Conservation (phyloP, 441 rosid genomes). For the Lepidium campestre region DNA sequence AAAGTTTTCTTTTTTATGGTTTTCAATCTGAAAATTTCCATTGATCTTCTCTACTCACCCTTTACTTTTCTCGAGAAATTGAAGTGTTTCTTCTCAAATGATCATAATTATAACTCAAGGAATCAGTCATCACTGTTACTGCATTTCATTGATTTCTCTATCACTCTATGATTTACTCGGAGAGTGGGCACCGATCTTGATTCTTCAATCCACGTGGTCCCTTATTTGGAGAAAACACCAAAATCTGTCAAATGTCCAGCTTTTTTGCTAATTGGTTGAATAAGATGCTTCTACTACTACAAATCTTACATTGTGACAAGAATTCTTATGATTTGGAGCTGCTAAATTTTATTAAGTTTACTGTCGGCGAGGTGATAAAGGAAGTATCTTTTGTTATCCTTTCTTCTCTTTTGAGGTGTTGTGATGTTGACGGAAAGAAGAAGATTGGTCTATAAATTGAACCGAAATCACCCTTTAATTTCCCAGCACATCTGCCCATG, state of each 20-base stretch:
- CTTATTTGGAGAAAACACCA: constrained; percentile 9
- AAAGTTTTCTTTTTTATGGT: neutral
- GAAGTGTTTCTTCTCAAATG: neutral
- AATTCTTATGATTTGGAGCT: neutral
- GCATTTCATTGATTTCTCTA: constrained; percentile 1
- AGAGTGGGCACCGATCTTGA: constrained; percentile 51
- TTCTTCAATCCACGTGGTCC: constrained; percentile 55
- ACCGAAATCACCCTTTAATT: constrained; percentile 11
- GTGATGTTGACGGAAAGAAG: constrained; percentile 23
- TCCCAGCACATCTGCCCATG: constrained; percentile 60
- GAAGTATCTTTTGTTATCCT: constrained; percentile 5
- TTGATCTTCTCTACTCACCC: constrained; percentile 27
- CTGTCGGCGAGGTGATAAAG: neutral
- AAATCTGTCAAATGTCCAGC: constrained; percentile 3
- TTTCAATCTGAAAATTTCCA: constrained; percentile 3
- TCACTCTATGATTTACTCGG: neutral
- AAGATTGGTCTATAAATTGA: constrained; percentile 25
- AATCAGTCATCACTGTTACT: constrained; percentile 10
- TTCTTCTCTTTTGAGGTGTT: constrained; percentile 16
- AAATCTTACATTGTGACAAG: neutral
- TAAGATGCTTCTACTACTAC: neutral
- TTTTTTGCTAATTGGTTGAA: neutral
- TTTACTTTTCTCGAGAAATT: neutral
- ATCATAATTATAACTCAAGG: constrained; percentile 26
- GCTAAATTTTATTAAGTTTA: neutral